These are phyloP conservation scores for Tricholoma furcatifolium DNA, from an alignment of 768 basidiomycete genomes.

Conservation along the genomic window DNA sequence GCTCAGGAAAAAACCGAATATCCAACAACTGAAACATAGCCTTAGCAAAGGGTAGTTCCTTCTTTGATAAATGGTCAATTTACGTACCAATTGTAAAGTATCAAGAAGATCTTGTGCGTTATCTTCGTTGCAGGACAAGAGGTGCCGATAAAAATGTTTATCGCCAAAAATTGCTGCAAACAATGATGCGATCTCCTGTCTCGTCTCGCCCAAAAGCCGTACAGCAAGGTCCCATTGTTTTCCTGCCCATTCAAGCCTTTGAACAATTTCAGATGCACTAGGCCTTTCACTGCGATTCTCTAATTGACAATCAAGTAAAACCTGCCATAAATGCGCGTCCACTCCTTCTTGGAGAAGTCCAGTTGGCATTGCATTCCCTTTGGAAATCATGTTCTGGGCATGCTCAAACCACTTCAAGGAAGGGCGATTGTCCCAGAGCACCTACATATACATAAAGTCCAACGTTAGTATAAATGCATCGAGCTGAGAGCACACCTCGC, in stretches of 20 bases:
- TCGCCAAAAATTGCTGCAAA: not conserved
- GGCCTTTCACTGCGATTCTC: not conserved
- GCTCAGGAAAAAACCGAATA: not conserved
- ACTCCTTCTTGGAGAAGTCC: not conserved
- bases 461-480: not conserved
- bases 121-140: not conserved
- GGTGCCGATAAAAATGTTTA: not conserved
- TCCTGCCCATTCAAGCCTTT: not conserved
- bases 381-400: too few species aligned
- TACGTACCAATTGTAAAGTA: slow-evolving; percentile 2
- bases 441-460: not conserved
- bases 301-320: not conserved
- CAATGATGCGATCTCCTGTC: not conserved
- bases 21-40: slow-evolving; percentile 3
- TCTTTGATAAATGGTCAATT: not conserved
- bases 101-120: not conserved
- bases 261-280: not conserved
- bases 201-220: not conserved
- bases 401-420: too few species aligned
- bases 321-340: not conserved
- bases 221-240: not conserved
- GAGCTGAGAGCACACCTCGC: not conserved
- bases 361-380: not conserved
- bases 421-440: too few species aligned
- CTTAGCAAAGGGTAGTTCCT: too few species aligned